Conservation (phyloP, 2,329 filamentous ascomycete genomes). For the Nannizziopsis barbatae region DNA sequence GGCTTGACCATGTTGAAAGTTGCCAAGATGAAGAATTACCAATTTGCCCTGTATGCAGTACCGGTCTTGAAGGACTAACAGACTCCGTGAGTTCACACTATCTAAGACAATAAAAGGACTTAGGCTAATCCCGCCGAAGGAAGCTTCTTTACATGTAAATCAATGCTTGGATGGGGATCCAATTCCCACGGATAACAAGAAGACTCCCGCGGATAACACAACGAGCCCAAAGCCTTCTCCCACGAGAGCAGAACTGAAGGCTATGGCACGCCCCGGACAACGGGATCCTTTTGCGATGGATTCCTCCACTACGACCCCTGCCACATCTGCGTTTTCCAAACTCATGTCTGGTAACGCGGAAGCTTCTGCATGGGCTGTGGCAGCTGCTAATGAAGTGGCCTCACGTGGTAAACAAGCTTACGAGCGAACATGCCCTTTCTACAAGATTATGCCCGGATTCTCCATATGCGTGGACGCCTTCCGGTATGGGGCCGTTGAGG, state of each 20-base stretch:
- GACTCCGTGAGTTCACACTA: slow-evolving; percentile 26
- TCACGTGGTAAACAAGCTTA: slow-evolving; percentile 77
- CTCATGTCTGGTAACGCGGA: slow-evolving; percentile 90
- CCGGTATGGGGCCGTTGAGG: slow-evolving; percentile 83
- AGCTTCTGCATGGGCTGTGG: slow-evolving; percentile 77
- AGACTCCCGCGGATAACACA: slow-evolving; percentile 18
- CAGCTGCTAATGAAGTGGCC: slow-evolving; percentile 65
- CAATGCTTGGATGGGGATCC: slow-evolving; percentile 78
- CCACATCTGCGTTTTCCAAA: slow-evolving; percentile 69
- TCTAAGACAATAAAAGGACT: background rate
- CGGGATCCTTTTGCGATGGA: slow-evolving; percentile 59
- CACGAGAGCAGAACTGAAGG: slow-evolving; percentile 55
- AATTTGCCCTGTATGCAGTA: slow-evolving; percentile 67
- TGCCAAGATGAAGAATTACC: slow-evolving; percentile 21
- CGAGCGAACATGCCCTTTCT: slow-evolving; percentile 88
- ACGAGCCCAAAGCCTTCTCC: slow-evolving; percentile 12
- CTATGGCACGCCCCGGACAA: slow-evolving; percentile 67
- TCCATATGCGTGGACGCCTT: slow-evolving; percentile 93
- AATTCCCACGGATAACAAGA: slow-evolving; percentile 38
- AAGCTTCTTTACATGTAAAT: slow-evolving; percentile 79
- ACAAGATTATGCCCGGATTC: slow-evolving; percentile 92
- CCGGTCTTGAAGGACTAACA: slow-evolving; percentile 49
- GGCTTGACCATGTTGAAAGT: background rate
- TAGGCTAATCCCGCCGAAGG: slow-evolving; percentile 35
- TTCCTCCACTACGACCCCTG: slow-evolving; percentile 26